A percentile compares a stretch with the other conserved stretches of the same genome.
These are phyloP conservation scores for Linnemannia exigua DNA, from an alignment of 192 early-diverging fungal genomes.

Conservation along the genomic window DNA sequence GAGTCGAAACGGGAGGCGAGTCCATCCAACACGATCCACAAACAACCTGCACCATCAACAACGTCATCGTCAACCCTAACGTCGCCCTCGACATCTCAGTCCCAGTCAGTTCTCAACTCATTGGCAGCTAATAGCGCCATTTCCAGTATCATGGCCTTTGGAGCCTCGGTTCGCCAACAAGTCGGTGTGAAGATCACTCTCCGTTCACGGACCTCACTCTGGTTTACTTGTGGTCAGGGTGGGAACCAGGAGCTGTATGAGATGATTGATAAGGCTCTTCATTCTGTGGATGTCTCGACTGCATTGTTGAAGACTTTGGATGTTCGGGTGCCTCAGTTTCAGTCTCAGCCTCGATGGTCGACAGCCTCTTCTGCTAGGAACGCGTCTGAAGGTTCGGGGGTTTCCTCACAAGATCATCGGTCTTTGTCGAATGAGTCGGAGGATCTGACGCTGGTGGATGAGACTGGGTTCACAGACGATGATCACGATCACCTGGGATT, in stretches of 20 bases:
- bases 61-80: neutral
- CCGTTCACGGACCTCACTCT: conserved; percentile 23
- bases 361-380: conserved; percentile 11
- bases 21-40: conserved; percentile 11
- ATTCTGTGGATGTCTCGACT: neutral
- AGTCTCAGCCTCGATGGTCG: neutral
- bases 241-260: conserved; percentile 40
- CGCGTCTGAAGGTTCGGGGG: neutral
- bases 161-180: conserved; percentile 17
- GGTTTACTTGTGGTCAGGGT: conserved; percentile 24
- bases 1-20: conserved; percentile 42
- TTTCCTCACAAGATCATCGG: conserved; percentile 5
- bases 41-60: neutral
- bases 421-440: conserved; percentile 18
- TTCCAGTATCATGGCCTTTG: conserved; percentile 35
- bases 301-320: conserved; percentile 31
- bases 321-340: conserved; percentile 6
- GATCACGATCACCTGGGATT: neutral
- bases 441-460: conserved; percentile 19
- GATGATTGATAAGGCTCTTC: conserved; percentile 4
- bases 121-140: conserved; percentile 6
- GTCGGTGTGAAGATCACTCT: conserved; percentile 13
- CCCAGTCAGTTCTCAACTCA: conserved; percentile 1
- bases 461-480: neutral
- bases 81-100: conserved; percentile 16